Conservation (phyloP, 23 red algal genomes). For the Chondrus crispus region DNA sequence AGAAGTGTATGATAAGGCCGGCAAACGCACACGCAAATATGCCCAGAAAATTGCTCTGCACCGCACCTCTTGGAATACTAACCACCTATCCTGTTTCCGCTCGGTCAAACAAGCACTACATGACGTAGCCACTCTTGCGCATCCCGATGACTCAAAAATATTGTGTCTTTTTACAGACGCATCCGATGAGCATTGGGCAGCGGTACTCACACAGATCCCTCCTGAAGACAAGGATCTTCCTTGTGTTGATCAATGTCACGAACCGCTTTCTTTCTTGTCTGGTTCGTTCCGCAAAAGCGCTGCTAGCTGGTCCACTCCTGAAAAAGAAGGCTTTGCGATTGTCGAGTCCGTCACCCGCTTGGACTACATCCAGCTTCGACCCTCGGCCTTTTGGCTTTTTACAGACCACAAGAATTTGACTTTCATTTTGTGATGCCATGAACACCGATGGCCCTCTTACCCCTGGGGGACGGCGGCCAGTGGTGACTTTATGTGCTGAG, state of each 20-base stretch:
- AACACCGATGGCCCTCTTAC: no score
- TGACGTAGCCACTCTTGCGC: background rate
- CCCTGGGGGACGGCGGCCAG: no score
- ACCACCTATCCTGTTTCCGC: background rate
- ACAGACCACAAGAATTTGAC: slow-evolving; percentile 26
- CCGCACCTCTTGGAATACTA: background rate
- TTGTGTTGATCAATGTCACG: background rate
- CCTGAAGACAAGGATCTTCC: background rate
- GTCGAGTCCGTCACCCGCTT: background rate
- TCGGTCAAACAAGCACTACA: background rate
- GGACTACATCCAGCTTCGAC: background rate
- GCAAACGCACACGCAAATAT: background rate
- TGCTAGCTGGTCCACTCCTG: background rate
- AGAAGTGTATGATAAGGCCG: background rate
- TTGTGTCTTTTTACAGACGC: background rate
- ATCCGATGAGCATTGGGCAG: background rate
- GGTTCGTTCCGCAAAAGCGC: background rate
- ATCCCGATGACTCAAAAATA: background rate
- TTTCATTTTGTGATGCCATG: no score
- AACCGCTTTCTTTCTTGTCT: background rate
- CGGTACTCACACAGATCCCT: background rate
- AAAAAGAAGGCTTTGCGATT: background rate
- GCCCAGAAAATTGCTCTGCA: background rate
- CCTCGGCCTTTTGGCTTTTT: background rate
- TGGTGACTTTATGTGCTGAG: no score